Evolutionary conservation across 352 stramenopile genomes (phyloP).

Genomic region (Phytophthora pseudosyringae): DNA sequence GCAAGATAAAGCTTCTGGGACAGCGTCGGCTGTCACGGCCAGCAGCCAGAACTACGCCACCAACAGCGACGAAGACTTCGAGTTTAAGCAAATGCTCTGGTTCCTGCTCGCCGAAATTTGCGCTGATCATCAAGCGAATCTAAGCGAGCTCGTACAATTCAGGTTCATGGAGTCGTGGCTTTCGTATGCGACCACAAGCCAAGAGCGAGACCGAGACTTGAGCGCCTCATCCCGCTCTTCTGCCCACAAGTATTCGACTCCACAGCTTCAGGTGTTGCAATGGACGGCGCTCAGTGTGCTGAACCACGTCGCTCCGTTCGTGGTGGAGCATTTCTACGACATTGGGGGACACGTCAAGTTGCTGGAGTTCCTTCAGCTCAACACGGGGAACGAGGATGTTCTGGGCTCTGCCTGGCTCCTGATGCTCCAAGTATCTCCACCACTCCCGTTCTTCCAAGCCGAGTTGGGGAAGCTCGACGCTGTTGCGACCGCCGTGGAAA

Average conservation of each 20-base stretch:
- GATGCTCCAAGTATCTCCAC: conserved; percentile 52
- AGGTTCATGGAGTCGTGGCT: conserved; percentile 72
- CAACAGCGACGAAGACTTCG: conserved; percentile 76
- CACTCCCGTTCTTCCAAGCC: conserved; percentile 43
- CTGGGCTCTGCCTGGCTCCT: conserved; percentile 59
- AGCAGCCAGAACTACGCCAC: conserved; percentile 69
- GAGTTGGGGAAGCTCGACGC: conserved; percentile 53
- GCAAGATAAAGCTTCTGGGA: conserved; percentile 21
- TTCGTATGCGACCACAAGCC: conserved; percentile 48
- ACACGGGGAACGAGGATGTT: conserved; percentile 44
- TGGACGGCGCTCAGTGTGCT: conserved; percentile 63
- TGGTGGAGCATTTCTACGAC: conserved; percentile 69
- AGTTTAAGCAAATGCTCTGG: conserved; percentile 87
- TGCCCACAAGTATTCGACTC: conserved; percentile 45
- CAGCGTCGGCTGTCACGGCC: conserved; percentile 50
- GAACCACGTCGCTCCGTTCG: conserved; percentile 50
- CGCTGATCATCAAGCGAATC: conserved; percentile 57
- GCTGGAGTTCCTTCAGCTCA: conserved; percentile 57
- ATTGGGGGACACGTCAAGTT: conserved; percentile 53
- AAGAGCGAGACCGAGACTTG: conserved; percentile 8
- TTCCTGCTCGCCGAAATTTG: conserved; percentile 62
- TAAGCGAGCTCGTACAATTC: conserved; percentile 67
- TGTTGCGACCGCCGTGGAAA: conserved; percentile 57
- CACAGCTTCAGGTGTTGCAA: conserved; percentile 64
- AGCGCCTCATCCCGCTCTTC: conserved; percentile 10